Percentiles rank a stretch among this genome's conserved stretches.
phyloP scores from a whole-genome alignment of 805 yeast species.

The Candida succiphila region DNA sequence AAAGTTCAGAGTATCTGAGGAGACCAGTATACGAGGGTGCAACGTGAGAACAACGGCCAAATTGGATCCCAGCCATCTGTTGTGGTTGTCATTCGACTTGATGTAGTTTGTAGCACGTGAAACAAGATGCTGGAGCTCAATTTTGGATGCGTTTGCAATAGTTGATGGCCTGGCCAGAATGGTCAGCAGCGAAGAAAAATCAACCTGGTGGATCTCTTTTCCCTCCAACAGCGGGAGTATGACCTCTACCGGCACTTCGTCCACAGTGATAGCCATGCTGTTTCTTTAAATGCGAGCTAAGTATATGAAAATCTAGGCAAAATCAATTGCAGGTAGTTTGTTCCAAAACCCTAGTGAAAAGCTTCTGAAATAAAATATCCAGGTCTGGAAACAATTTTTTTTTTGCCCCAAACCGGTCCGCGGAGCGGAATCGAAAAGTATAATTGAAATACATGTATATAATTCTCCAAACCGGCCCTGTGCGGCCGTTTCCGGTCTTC shows the following conservation, averaged over 20 bases:
- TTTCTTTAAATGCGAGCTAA: no score
- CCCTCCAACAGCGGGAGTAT: conserved; percentile 18
- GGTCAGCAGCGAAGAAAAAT: conserved; percentile 13
- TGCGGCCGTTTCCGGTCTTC: no score
- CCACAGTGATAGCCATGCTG: no score
- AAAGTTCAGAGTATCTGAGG: conserved; percentile 30
- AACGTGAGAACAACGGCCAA: conserved; percentile 31
- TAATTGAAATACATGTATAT: no score
- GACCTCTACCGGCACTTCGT: conserved; percentile 8
- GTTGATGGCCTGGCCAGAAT: conserved; percentile 17
- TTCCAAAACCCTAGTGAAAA: no score
- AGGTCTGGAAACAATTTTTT: no score
- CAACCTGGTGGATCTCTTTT: conserved; percentile 10
- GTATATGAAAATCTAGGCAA: no score
- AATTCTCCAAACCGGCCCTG: no score
- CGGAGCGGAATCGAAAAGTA: no score
- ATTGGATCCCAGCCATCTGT: conserved; percentile 54
- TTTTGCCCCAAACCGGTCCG: no score
- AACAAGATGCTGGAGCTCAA: conserved; percentile 40
- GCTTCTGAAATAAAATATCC: no score
- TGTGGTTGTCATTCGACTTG: conserved; percentile 31
- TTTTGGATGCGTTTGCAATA: conserved; percentile 33
- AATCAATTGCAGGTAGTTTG: no score
- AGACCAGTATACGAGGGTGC: conserved; percentile 26
- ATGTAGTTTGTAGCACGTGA: conserved; percentile 33